Percentiles rank a stretch among this genome's conserved stretches.
These are phyloP conservation scores for Nemania sp. DNA, from an alignment of 2,329 filamentous ascomycete species.

Conservation along the genomic window DNA sequence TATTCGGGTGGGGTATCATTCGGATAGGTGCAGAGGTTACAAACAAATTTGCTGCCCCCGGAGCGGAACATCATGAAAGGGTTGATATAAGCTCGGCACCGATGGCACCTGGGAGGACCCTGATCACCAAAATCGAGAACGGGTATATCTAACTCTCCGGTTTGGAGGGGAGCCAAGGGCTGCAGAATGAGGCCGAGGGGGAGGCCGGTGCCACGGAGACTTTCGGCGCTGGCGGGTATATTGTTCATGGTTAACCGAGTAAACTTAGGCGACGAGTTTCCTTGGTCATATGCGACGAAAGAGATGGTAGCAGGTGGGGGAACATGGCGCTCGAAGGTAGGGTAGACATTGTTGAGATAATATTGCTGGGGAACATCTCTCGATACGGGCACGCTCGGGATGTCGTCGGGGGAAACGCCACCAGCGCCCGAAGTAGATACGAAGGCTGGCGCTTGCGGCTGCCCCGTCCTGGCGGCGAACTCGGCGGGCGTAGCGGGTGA, in stretches of 20 bases:
- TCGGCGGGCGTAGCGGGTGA: slow-evolving; percentile 49
- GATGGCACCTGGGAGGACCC: slow-evolving; percentile 86
- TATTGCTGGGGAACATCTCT: slow-evolving; percentile 82
- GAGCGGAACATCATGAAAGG: slow-evolving; percentile 98
- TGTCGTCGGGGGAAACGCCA: slow-evolving; percentile 85
- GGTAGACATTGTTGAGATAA: slow-evolving; percentile 87
- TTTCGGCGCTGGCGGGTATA: slow-evolving; percentile 82
- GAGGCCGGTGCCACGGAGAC: slow-evolving; percentile 77
- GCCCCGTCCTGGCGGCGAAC: slow-evolving; percentile 51
- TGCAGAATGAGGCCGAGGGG: slow-evolving; percentile 89
- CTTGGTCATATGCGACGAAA: slow-evolving; percentile 93
- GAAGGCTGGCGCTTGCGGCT: slow-evolving; percentile 48
- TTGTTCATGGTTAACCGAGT: slow-evolving; percentile 91
- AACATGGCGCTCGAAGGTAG: slow-evolving; percentile 92
- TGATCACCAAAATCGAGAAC: slow-evolving; percentile 92
- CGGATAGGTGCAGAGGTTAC: slow-evolving; percentile 96
- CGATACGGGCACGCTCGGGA: slow-evolving; percentile 86
- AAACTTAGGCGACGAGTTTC: slow-evolving; percentile 94
- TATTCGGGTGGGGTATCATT: slow-evolving; percentile 94
- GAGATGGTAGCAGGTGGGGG: slow-evolving; percentile 87
- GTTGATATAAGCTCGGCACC: slow-evolving; percentile 96
- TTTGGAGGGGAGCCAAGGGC: slow-evolving; percentile 79
- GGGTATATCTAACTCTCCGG: slow-evolving; percentile 85
- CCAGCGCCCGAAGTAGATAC: slow-evolving; percentile 68
- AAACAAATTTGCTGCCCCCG: slow-evolving; percentile 94